phyloP scores from a whole-genome alignment of 805 yeast genomes.

The Candida ascalaphidarum region DNA sequence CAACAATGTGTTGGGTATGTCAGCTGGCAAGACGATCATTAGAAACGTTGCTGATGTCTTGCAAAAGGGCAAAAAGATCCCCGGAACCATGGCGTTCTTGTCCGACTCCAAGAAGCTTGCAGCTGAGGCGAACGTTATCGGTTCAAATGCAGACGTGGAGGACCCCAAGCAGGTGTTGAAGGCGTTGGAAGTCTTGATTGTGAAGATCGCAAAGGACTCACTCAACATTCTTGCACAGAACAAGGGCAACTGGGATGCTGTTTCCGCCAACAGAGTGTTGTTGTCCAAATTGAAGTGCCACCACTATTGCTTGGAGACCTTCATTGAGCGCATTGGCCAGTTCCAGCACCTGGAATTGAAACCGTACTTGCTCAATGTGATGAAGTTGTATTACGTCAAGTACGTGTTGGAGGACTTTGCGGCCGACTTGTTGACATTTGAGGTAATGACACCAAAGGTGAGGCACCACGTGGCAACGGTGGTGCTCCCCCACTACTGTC shows the following conservation, averaged over 20 bases:
- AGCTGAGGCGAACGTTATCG: constrained; percentile 1
- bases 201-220: constrained; percentile 23
- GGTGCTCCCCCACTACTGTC: constrained; percentile 7
- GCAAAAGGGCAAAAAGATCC: constrained; percentile 4
- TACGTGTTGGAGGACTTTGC: constrained; percentile 13
- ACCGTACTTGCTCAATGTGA: constrained; percentile 23
- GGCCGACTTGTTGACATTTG: constrained; percentile 28
- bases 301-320: constrained; percentile 29
- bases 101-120: constrained; percentile 3
- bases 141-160: constrained; percentile 9
- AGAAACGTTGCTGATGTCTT: constrained; percentile 21
- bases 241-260: constrained; percentile 24
- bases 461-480: constrained; percentile 16
- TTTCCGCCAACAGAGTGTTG: constrained; percentile 28
- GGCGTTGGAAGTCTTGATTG: constrained; percentile 28
- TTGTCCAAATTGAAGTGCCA: constrained; percentile 37
- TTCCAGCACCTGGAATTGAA: constrained; percentile 12
- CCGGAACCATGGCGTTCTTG: constrained; percentile 9
- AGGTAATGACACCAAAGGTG: constrained; percentile 21
- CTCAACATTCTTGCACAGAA: constrained; percentile 16
- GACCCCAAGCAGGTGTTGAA: constrained; percentile 8
- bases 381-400: constrained; percentile 23
- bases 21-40: constrained; percentile 19
- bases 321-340: constrained; percentile 13
- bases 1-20: constrained; percentile 35